Conservation (phyloP, 768 basidiomycete species). For the Russula lepida region DNA sequence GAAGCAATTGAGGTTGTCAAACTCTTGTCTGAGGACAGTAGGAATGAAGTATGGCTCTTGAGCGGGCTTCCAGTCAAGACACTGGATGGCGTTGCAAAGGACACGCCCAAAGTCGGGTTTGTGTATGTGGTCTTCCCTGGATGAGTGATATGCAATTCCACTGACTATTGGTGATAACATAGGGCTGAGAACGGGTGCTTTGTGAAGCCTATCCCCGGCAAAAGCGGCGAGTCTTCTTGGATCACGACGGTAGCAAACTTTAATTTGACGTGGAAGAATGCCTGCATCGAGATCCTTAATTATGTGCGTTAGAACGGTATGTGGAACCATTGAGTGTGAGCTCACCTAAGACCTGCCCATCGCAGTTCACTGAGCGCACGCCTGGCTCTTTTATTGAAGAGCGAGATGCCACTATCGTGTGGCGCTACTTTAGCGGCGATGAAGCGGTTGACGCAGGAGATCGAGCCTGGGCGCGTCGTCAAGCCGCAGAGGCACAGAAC, state of each 20-base stretch:
- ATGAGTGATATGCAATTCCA: neutral
- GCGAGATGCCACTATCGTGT: slow-evolving; percentile 72
- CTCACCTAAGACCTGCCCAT: neutral
- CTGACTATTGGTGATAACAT: neutral
- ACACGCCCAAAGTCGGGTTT: slow-evolving; percentile 62
- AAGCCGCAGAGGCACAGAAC: slow-evolving; percentile 87
- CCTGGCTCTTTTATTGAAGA: slow-evolving; percentile 81
- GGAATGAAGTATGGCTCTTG: slow-evolving; percentile 76
- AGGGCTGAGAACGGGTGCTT: slow-evolving; percentile 88
- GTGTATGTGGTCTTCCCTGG: slow-evolving; percentile 41
- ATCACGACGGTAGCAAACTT: slow-evolving; percentile 72
- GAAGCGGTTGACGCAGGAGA: slow-evolving; percentile 35
- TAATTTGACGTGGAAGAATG: slow-evolving; percentile 72
- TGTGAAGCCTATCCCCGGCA: slow-evolving; percentile 45
- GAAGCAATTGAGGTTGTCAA: slow-evolving; percentile 42
- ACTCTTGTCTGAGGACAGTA: slow-evolving; percentile 49
- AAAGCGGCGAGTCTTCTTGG: slow-evolving; percentile 43
- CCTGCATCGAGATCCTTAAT: slow-evolving; percentile 74
- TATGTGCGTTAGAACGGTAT: slow-evolving; percentile 48
- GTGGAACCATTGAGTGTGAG: neutral
- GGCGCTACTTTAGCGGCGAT: slow-evolving; percentile 71
- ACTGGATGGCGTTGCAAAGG: slow-evolving; percentile 52
- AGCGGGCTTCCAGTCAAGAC: slow-evolving; percentile 64
- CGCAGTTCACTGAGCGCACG: slow-evolving; percentile 83
- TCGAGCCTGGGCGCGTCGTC: slow-evolving; percentile 73